Evolutionary conservation across 148 eudicot genomes (phyloP), one percentile per base, ranked within the genome.

Genomic region (Cornus controversa): DNA sequence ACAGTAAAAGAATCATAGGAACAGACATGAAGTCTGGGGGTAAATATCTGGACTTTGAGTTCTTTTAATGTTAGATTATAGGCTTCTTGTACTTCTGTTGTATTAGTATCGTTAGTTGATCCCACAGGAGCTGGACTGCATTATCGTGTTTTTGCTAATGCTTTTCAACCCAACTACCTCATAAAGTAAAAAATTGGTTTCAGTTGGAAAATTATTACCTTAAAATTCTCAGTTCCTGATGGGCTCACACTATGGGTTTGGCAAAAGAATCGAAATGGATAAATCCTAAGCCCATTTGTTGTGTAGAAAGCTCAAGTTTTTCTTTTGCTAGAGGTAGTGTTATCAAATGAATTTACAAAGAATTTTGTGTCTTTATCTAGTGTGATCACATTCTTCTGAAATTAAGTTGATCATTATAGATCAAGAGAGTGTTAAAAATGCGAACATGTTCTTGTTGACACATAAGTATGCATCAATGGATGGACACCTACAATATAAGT

Each of bases 1-100:
- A 60, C 67, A 87, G 89, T 67, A 85, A 89, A 70, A 77, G 82
- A 77, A 74, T 85, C 76, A 74, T 78, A 6, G 83, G 81, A 73
- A 80, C 79, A 16, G 86, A 85, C 50, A 69, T 84, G 83, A 89
- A 85, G 75, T 28, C 90, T 0, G 85, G 88, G 34, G 90, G 90
- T 80, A 87, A 89, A 82, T 89, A 83, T 80, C 81, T 89, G 74
- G 92, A 89, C 79, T 89, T 89, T 40, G 92, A 89, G 79, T 89
- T 89, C 87, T 89, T 89, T 81, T 87, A 89, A 75, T 60, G 45
- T 67, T 28, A 29, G 79, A 54, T 80, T 70, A 79, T 47, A 47
- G 24, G 60, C 69, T 62, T 80, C 22, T 24, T 80, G 54, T 63
- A 50, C 15, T 28, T 40, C 25, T 67, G 31, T 60, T 75, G 68